These are phyloP conservation scores for Euphorbia celastroides DNA, from an alignment of 441 rosid species.

Conservation along the genomic window DNA sequence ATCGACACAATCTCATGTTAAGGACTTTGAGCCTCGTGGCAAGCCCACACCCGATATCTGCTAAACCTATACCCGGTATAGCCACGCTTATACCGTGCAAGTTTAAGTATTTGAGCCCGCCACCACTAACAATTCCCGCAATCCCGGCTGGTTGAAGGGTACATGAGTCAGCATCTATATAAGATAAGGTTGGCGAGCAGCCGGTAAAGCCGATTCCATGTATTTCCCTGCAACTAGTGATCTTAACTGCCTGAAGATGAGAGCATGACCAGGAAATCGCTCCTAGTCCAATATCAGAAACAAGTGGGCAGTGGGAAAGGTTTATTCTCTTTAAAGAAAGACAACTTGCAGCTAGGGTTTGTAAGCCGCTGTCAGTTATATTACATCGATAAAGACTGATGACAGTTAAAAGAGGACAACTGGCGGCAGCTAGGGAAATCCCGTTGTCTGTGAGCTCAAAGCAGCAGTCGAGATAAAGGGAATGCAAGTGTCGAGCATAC, in stretches of 20 bases:
- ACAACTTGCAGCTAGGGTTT: slow-evolving; percentile 42
- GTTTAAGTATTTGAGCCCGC: slow-evolving; percentile 65
- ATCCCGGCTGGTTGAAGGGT: slow-evolving; percentile 51
- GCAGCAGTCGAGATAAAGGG: slow-evolving; percentile 67
- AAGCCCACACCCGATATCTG: slow-evolving; percentile 52
- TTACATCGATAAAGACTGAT: slow-evolving; percentile 64
- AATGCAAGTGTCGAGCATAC: slow-evolving; percentile 43
- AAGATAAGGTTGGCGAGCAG: slow-evolving; percentile 48
- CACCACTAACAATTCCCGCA: slow-evolving; percentile 58
- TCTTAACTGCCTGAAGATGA: slow-evolving; percentile 52
- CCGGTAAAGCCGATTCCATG: slow-evolving; percentile 58
- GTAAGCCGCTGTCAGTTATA: slow-evolving; percentile 57
- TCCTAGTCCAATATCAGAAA: slow-evolving; percentile 55
- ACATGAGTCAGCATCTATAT: slow-evolving; percentile 61
- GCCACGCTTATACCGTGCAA: slow-evolving; percentile 28
- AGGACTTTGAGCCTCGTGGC: slow-evolving; percentile 52
- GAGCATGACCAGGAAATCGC: slow-evolving; percentile 47
- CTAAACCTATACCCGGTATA: slow-evolving; percentile 32
- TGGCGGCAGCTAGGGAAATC: slow-evolving; percentile 35
- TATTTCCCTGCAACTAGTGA: slow-evolving; percentile 46
- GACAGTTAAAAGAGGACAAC: slow-evolving; percentile 47
- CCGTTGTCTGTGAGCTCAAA: slow-evolving; percentile 58
- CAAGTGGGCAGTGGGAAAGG: slow-evolving; percentile 46
- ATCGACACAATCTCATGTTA: slow-evolving; percentile 66
- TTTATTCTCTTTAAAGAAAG: slow-evolving; percentile 41